A percentile compares a stretch with the other conserved stretches of the same genome.
Evolutionary conservation across 2,329 filamentous ascomycete species (phyloP).

Genomic region (Clonostachys byssicola): DNA sequence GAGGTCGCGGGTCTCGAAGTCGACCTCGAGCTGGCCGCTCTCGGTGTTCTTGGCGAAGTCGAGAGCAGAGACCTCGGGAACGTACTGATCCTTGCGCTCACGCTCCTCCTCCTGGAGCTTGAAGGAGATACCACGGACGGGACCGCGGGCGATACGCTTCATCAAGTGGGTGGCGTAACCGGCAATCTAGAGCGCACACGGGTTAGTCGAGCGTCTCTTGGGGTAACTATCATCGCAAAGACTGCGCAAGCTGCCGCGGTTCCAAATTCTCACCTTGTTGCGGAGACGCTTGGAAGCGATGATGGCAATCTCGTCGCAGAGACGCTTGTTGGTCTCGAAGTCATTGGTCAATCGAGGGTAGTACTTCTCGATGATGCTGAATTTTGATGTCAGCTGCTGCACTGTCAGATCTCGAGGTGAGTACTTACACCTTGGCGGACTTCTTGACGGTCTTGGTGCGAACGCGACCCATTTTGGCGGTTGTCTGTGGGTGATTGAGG

Average conservation of each 20-base stretch:
- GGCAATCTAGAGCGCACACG: constrained; percentile 64
- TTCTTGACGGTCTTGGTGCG: constrained; percentile 69
- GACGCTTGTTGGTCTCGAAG: constrained; percentile 99
- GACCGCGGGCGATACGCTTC: constrained; percentile 99
- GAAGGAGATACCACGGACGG: constrained; percentile 99
- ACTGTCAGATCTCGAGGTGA: no score
- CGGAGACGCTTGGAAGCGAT: constrained; percentile 98
- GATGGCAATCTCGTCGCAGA: constrained; percentile 99
- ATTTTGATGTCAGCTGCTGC: no score
- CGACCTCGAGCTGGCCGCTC: constrained; percentile 89
- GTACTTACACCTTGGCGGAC: constrained; percentile 74
- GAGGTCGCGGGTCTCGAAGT: constrained; percentile 97
- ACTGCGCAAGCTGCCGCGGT: background rate
- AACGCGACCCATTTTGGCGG: constrained; percentile 66
- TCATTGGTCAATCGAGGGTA: constrained; percentile 97
- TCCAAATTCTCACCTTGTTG: constrained; percentile 75
- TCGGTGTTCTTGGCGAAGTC: constrained; percentile 96
- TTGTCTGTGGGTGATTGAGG: constrained; percentile 31
- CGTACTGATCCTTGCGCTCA: constrained; percentile 99
- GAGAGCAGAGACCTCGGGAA: constrained; percentile 96
- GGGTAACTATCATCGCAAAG: no score
- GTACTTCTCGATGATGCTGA: constrained; percentile 89
- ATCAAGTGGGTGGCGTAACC: constrained; percentile 98
- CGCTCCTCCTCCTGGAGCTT: constrained; percentile 99
- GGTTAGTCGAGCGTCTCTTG: background rate